These are phyloP conservation scores for Ophiocytium majus DNA, from an alignment of 352 stramenopile genomes.

Conservation along the genomic window DNA sequence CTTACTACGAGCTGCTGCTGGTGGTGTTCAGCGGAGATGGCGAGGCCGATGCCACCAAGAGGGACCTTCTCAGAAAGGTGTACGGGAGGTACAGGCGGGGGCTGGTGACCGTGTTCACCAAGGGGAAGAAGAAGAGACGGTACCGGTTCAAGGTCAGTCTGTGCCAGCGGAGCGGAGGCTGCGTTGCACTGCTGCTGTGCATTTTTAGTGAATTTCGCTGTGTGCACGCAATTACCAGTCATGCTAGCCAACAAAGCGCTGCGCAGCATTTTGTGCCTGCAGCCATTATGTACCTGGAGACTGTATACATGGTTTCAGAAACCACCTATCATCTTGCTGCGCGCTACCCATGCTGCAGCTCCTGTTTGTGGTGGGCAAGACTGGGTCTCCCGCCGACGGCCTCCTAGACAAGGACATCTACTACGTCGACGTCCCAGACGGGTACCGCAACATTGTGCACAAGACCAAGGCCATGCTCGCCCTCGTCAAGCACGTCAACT, in stretches of 20 bases:
- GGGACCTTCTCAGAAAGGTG: background rate
- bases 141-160: background rate
- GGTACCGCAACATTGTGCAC: conserved; percentile 52
- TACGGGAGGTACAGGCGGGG: background rate
- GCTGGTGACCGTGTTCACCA: background rate
- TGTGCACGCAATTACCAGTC: no score
- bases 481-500: conserved; percentile 36
- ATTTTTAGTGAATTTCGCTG: no score
- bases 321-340: no score
- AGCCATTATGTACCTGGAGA: no score
- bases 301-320: no score
- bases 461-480: conserved; percentile 55
- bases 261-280: no score
- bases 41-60: background rate
- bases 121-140: background rate
- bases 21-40: background rate
- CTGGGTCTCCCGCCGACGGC: conserved; percentile 30
- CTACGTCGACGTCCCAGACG: conserved; percentile 39
- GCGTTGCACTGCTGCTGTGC: no score
- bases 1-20: conserved; percentile 4
- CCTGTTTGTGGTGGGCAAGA: conserved; percentile 35
- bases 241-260: no score
- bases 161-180: no score
- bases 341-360: background rate
- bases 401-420: conserved; percentile 45